Evolutionary conservation across 169 alveolate genomes (phyloP).

Genomic region (Eimeria sp.): DNA sequence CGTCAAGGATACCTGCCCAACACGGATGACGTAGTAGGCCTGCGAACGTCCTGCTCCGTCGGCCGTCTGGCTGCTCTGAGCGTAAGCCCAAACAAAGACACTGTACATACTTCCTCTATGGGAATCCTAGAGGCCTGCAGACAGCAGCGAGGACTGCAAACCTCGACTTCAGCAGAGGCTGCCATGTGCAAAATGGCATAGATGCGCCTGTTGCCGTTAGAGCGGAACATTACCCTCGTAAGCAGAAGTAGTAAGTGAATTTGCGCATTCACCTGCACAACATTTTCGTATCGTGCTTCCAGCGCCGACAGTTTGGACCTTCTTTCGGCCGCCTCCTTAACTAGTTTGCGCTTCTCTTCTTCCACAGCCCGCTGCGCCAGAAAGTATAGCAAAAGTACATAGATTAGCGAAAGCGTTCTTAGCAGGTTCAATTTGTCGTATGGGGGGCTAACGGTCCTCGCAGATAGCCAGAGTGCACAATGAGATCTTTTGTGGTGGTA

Average conservation of each 20-base stretch:
- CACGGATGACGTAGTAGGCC: conserved; percentile 74
- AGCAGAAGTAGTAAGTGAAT: not conserved
- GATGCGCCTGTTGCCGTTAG: not conserved
- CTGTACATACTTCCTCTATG: not conserved
- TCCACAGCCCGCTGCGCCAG: conserved; percentile 91
- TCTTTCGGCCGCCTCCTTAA: conserved; percentile 93
- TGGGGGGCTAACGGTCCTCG: not conserved
- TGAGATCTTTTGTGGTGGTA: not conserved
- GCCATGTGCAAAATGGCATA: not conserved
- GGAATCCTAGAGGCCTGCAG: not conserved
- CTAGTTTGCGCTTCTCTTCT: conserved; percentile 95
- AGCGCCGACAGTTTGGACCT: conserved; percentile 92
- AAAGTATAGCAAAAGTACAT: not conserved
- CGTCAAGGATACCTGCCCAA: conserved; percentile 48
- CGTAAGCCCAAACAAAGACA: not conserved
- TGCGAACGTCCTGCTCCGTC: conserved; percentile 70
- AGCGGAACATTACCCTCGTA: not conserved
- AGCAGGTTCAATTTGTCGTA: not conserved
- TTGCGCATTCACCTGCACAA: conserved; percentile 26
- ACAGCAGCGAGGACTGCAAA: not conserved
- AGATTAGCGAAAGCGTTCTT: not conserved
- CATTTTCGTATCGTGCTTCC: conserved; percentile 91
- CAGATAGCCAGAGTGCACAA: not conserved
- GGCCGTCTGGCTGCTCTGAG: conserved; percentile 37
- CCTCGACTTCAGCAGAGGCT: not conserved